Conservation (phyloP, 2,329 filamentous ascomycete species). For the Stylonectria norvegica region DNA sequence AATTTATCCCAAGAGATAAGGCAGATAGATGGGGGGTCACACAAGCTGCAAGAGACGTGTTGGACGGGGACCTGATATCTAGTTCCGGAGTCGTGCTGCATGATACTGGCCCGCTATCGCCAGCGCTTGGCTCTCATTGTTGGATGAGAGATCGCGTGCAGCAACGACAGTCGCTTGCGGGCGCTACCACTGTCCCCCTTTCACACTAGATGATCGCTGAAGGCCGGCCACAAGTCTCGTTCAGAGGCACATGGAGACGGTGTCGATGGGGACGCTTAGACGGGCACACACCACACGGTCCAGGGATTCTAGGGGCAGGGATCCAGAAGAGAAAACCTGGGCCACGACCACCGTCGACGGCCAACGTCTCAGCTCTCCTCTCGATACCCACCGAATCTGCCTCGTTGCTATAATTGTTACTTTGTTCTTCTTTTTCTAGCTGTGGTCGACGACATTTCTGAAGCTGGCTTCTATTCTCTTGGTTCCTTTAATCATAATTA, state of each 20-base stretch:
- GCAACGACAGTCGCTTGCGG: not conserved
- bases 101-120: not conserved
- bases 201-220: not conserved
- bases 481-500: not conserved
- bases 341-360: not conserved
- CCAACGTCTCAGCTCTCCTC: not conserved
- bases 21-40: not conserved
- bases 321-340: not conserved
- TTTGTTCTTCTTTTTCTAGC: conserved; percentile 4
- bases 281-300: too few relatives aligned
- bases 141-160: not conserved
- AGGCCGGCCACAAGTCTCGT: not conserved
- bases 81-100: not conserved
- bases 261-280: too few relatives aligned
- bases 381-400: not conserved
- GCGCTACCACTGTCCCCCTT: not conserved
- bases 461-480: conserved; percentile 24
- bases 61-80: not conserved
- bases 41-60: not conserved
- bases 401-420: conserved; percentile 7
- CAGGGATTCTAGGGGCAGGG: not conserved
- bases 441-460: conserved; percentile 1
- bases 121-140: not conserved
- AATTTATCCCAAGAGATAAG: not conserved
- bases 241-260: not conserved